Percentiles rank a stretch among this genome's conserved stretches.
These are phyloP conservation scores for Elsinoe fawcettii DNA, from an alignment of 2,329 filamentous ascomycete species.

Conservation along the genomic window DNA sequence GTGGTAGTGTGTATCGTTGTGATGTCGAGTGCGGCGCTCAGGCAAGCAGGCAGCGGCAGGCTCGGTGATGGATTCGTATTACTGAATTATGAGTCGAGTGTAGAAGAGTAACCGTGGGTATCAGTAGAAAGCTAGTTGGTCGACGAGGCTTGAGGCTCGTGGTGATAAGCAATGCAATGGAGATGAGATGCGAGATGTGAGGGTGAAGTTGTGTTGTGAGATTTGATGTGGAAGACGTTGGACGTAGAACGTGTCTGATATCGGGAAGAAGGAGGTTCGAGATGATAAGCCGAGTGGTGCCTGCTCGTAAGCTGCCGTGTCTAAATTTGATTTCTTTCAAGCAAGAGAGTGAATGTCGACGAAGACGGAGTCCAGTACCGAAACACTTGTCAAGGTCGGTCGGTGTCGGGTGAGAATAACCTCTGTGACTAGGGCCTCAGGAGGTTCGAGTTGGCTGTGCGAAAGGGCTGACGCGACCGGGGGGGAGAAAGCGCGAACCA, in stretches of 20 bases:
- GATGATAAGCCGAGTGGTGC: conserved; percentile 10
- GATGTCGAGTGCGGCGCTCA: conserved; percentile 9
- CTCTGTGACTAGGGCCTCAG: neutral
- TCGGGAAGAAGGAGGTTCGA: conserved; percentile 1
- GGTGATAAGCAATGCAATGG: conserved; percentile 10
- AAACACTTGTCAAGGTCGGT: neutral
- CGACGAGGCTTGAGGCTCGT: conserved; percentile 4
- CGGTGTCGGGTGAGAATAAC: neutral
- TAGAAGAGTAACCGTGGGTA: neutral
- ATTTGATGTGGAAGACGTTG: conserved; percentile 4
- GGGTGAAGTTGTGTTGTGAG: neutral
- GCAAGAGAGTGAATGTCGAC: conserved; percentile 13
- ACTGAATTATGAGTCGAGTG: conserved; percentile 11
- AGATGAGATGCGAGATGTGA: conserved; percentile 1
- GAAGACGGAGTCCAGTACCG: neutral
- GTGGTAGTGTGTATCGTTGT: neutral
- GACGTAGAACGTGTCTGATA: conserved; percentile 9
- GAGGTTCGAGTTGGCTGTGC: neutral
- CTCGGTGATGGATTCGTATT: conserved; percentile 3
- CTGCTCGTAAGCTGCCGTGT: conserved; percentile 10
- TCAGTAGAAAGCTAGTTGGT: conserved; percentile 2
- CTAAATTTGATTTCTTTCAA: neutral
- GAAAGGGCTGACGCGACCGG: neutral
- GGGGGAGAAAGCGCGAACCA: conserved; percentile 5
- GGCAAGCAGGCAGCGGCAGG: conserved; percentile 13